Evolutionary conservation across 768 basidiomycete genomes (phyloP).

Genomic region (Pulveroboletus sp.): DNA sequence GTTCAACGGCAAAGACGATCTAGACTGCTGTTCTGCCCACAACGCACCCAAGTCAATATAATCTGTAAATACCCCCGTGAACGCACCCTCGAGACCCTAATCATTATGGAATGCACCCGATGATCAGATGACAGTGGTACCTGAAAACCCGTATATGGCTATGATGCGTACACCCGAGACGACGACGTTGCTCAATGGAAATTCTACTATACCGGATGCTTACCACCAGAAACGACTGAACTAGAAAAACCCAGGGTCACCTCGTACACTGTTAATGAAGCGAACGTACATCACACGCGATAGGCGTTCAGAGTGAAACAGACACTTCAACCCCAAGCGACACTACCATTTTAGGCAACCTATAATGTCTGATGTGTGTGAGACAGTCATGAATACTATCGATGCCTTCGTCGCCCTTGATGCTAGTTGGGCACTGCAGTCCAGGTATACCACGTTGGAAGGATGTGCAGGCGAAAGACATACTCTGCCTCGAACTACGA

Average conservation of each 20-base stretch:
- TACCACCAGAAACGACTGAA: neutral
- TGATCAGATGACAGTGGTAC: neutral
- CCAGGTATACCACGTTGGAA: neutral
- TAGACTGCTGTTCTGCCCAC: neutral
- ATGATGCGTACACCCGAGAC: neutral
- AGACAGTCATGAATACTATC: neutral
- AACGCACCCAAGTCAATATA: neutral
- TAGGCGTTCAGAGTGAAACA: no score
- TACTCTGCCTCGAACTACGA: no score
- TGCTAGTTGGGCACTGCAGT: neutral
- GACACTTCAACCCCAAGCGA: neutral
- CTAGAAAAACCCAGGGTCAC: neutral
- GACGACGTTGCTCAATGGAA: neutral
- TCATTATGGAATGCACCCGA: neutral
- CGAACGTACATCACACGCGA: neutral
- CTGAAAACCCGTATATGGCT: neutral
- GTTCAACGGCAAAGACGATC: neutral
- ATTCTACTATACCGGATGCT: no score
- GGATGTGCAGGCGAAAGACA: neutral
- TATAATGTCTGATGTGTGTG: neutral
- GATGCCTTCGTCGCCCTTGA: neutral
- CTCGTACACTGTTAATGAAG: neutral
- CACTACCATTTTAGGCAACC: neutral
- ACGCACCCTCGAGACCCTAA: neutral
- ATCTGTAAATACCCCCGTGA: neutral